A percentile compares a stretch with the other conserved stretches of the same genome.
Conservation (phyloP, 208 protist species). For the Trichomonas gallinae region DNA sequence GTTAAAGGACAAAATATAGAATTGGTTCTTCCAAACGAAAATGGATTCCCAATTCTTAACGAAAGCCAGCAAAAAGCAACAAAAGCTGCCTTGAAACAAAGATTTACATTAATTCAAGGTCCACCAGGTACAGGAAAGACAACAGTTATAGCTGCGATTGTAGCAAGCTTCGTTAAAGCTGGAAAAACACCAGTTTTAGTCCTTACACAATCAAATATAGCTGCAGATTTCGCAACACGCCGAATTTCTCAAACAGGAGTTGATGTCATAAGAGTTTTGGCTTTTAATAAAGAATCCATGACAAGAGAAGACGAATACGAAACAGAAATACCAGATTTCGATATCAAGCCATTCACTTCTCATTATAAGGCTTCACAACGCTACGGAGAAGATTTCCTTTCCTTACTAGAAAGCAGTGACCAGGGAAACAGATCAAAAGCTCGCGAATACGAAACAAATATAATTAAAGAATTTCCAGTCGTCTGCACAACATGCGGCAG, state of each 20-base stretch:
- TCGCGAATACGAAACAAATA: slow-evolving; percentile 8
- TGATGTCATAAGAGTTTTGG: slow-evolving; percentile 69
- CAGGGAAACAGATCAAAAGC: background rate
- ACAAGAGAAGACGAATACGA: slow-evolving; percentile 53
- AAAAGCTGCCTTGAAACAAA: slow-evolving; percentile 46
- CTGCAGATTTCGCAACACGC: slow-evolving; percentile 81
- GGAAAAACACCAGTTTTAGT: slow-evolving; percentile 56
- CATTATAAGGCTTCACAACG: slow-evolving; percentile 61
- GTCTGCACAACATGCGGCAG: slow-evolving; percentile 80
- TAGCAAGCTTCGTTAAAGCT: slow-evolving; percentile 64
- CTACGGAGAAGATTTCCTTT: slow-evolving; percentile 25
- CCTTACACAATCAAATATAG: slow-evolving; percentile 81
- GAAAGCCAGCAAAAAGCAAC: background rate
- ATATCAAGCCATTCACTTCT: slow-evolving; percentile 51
- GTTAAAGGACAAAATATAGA: background rate
- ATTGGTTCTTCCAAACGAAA: background rate
- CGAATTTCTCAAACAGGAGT: slow-evolving; percentile 74
- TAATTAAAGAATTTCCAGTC: slow-evolving; percentile 61
- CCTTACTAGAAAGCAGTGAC: slow-evolving; percentile 58
- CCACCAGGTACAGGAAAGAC: slow-evolving; percentile 92
- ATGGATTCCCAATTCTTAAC: background rate
- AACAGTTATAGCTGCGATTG: slow-evolving; percentile 72
- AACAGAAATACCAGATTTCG: background rate
- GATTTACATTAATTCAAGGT: slow-evolving; percentile 66
- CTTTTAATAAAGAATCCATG: slow-evolving; percentile 68